phyloP scores from a whole-genome alignment of 768 basidiomycete genomes.

The Fomitopsis serialis region DNA sequence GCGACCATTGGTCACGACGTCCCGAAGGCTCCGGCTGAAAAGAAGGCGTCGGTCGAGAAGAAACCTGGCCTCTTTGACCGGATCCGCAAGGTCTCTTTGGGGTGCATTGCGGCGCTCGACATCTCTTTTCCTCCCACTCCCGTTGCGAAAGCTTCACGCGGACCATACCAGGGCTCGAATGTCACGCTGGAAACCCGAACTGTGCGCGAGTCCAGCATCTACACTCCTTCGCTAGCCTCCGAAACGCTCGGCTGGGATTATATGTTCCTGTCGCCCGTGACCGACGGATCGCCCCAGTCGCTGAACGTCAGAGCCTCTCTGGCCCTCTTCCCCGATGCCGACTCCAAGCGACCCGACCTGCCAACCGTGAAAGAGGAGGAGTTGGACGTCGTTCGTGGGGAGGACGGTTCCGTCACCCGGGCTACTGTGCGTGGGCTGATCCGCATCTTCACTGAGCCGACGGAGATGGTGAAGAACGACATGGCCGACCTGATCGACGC shows the following conservation, averaged over 20 bases:
- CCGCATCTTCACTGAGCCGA: conserved; percentile 1
- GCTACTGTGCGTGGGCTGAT: background rate
- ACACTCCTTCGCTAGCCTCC: background rate
- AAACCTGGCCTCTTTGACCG: background rate
- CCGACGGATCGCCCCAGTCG: background rate
- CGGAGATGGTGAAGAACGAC: background rate
- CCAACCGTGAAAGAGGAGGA: background rate
- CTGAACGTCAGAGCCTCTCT: background rate
- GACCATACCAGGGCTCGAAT: background rate
- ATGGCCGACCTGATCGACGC: conserved; percentile 35
- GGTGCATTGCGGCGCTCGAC: background rate
- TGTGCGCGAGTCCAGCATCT: background rate
- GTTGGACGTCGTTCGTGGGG: background rate
- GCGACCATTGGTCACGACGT: background rate
- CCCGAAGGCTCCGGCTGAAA: background rate
- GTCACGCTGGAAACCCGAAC: background rate
- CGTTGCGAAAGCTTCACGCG: background rate
- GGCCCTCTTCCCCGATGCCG: conserved; percentile 1
- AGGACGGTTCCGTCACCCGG: background rate
- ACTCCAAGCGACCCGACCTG: background rate
- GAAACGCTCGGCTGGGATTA: background rate
- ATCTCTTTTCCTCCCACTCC: background rate
- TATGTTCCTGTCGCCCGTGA: background rate
- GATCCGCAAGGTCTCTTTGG: background rate
- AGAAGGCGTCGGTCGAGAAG: background rate